Base-by-base conservation (phyloP, 2,329 filamentous ascomycete species). In the Nothophaeocryptopus gaeumannii region DNA sequence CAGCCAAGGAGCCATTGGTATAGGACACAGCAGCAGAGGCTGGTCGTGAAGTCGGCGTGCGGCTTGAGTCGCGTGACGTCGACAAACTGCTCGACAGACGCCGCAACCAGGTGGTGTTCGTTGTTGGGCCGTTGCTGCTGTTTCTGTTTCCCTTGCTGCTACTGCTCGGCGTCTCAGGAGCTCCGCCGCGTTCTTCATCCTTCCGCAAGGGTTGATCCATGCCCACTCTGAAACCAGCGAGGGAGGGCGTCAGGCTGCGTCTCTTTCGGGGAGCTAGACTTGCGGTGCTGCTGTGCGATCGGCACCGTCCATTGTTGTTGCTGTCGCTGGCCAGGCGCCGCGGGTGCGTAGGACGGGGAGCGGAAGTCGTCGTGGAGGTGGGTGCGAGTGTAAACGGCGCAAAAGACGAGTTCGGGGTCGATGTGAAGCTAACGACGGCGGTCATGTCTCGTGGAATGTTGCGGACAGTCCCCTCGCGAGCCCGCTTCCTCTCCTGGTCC, bases 1-100 rank as follows among this genome's bases (percentile, higher is more conserved):
- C 71, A 14, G 71, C 64, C 56, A 70, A 66, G 36, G 73, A 75
- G 40, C 78, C 80, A 51, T 55, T 54, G 35, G 55, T 87, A 65
- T 81, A 80, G 39, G 77, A 76, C 35, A 88, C 67, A 2, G 85
- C 85, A 38, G 83, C 80, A 9, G 84, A 84, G 47, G 85, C 80
- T 15, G 81, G 82, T 7, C 80, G 80, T 50, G 83, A 72, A 61
- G 82, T 87, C 31, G 85, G 86, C 54, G 82, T 51, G 10, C 51
- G 53, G 45, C 63, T 66, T 37, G 63, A 66, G 49, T 67, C 64
- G 46, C 63, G 63, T 44, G 66, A 68, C 31, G 53, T 51, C 16
- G 64, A 61, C 41, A 65, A 59, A 40, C 49, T 61, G 52, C 53
- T 74, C 16, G 86, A 88, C 34, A 90, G 71, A 42, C 85, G 81